These are phyloP conservation scores for Skeletonema potamos DNA, from an alignment of 108 stramenopile genomes.

Conservation along the genomic window DNA sequence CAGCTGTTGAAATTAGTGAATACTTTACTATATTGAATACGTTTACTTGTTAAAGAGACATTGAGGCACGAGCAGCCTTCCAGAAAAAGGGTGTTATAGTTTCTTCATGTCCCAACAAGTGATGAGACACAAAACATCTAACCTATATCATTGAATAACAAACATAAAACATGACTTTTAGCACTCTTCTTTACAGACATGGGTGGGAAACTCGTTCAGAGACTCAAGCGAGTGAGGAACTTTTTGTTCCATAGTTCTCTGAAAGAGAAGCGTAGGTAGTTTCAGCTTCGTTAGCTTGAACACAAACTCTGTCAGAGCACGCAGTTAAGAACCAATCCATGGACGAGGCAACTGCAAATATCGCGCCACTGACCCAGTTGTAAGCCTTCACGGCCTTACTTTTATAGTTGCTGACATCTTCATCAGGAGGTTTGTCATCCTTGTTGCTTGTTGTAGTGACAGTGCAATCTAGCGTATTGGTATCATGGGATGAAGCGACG, in stretches of 20 bases:
- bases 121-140: too few species aligned
- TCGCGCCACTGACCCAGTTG: background rate
- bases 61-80: too few species aligned
- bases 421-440: too few species aligned
- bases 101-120: too few species aligned
- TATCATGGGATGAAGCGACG: background rate
- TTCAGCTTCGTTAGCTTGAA: background rate
- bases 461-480: background rate
- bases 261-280: background rate
- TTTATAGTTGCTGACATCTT: background rate
- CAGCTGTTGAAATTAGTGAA: slow-evolving; percentile 13
- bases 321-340: background rate
- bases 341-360: background rate
- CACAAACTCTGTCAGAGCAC: background rate
- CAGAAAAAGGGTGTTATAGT: too few species aligned
- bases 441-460: background rate
- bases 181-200: too few species aligned
- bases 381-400: background rate
- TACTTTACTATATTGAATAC: too few species aligned
- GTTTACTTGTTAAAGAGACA: too few species aligned
- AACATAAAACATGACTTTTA: too few species aligned
- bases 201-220: too few species aligned
- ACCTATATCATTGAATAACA: too few species aligned
- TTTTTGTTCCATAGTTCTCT: background rate
- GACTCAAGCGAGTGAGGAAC: too few species aligned